These are phyloP conservation scores for Annulohypoxylon maeteangense DNA, from an alignment of 495 filamentous ascomycete species.

Conservation along the genomic window DNA sequence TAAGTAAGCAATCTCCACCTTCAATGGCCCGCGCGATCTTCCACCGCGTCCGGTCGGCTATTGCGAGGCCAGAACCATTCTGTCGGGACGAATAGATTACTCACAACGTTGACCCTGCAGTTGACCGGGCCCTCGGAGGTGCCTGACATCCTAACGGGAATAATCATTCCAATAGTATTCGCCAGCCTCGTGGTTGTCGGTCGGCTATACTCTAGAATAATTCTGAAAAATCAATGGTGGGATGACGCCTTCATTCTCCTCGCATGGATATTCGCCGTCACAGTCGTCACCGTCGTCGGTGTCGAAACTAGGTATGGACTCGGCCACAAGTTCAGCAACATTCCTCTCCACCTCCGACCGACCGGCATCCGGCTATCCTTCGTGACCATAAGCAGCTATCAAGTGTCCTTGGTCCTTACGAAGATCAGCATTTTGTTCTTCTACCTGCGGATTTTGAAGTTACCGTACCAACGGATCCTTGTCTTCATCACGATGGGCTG, in stretches of 20 bases:
- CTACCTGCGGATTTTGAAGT: slow-evolving; percentile 54
- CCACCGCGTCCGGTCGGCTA: background rate
- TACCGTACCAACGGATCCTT: slow-evolving; percentile 44
- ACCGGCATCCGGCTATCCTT: slow-evolving; percentile 38
- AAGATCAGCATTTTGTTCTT: slow-evolving; percentile 55
- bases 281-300: slow-evolving; percentile 37
- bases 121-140: slow-evolving; percentile 36
- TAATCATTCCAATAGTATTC: slow-evolving; percentile 34
- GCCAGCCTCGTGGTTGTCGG: slow-evolving; percentile 36
- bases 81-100: slow-evolving; percentile 20
- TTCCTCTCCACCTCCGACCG: slow-evolving; percentile 37
- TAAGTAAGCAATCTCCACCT: slow-evolving; percentile 36
- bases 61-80: slow-evolving; percentile 13
- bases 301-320: slow-evolving; percentile 39
- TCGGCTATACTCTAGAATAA: slow-evolving; percentile 37
- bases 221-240: slow-evolving; percentile 42
- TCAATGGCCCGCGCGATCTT: slow-evolving; percentile 10
- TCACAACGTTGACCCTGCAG: slow-evolving; percentile 13
- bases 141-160: slow-evolving; percentile 36
- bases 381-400: slow-evolving; percentile 46
- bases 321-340: slow-evolving; percentile 37
- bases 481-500: slow-evolving; percentile 47
- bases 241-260: slow-evolving; percentile 37
- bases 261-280: slow-evolving; percentile 40
- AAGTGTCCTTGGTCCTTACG: slow-evolving; percentile 51